Percentiles rank a stretch among this genome's conserved stretches.
phyloP scores from a whole-genome alignment of 2,329 filamentous ascomycete species.

The Exophiala sp. region DNA sequence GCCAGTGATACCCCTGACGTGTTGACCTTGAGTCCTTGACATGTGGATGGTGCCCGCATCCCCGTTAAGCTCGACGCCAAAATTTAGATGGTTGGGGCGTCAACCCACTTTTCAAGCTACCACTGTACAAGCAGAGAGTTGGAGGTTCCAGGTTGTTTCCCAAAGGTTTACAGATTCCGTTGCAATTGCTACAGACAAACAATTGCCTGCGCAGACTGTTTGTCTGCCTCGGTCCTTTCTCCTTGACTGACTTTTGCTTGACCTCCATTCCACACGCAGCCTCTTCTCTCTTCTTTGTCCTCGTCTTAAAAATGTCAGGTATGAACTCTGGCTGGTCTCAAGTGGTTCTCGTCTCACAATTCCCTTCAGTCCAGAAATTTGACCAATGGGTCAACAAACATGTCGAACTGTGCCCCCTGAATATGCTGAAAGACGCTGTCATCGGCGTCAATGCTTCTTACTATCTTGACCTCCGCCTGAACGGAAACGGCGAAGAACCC shows the following conservation, averaged over 20 bases:
- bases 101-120: neutral
- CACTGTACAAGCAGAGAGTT: neutral
- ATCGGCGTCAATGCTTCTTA: slow-evolving; percentile 87
- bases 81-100: neutral
- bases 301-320: slow-evolving; percentile 21
- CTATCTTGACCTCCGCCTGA: slow-evolving; percentile 77
- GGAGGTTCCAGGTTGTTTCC: too few species aligned
- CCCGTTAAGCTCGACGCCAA: neutral
- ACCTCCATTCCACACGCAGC: neutral
- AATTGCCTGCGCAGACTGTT: too few species aligned
- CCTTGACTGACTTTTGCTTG: neutral
- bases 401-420: slow-evolving; percentile 56
- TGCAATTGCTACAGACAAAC: too few species aligned
- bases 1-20: neutral
- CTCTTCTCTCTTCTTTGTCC: neutral
- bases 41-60: slow-evolving; percentile 3
- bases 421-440: slow-evolving; percentile 68
- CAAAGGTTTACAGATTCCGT: too few species aligned
- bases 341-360: slow-evolving; percentile 9
- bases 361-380: slow-evolving; percentile 46
- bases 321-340: neutral
- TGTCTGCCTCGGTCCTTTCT: neutral
- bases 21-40: neutral
- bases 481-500: slow-evolving; percentile 73
- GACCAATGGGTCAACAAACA: slow-evolving; percentile 57